phyloP scores from a whole-genome alignment of 1,284 basidiomycete genomes.

The Lentinula novae-zelandiae region DNA sequence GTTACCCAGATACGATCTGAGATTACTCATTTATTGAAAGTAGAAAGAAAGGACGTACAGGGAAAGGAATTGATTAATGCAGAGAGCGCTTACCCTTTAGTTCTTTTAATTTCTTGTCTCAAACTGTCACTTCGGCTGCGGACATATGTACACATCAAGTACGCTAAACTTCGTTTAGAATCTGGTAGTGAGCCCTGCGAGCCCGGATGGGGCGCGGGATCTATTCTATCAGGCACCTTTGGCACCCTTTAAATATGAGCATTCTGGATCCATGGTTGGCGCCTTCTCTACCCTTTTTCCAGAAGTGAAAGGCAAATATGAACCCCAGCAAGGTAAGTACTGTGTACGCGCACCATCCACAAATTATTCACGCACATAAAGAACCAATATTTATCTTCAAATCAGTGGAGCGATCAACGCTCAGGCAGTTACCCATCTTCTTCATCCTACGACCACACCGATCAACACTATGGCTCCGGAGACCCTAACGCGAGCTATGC shows the following conservation, averaged over 20 bases:
- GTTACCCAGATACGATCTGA: constrained; percentile 9
- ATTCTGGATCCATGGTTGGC: background rate
- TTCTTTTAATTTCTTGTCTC: background rate
- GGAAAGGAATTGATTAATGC: constrained; percentile 1
- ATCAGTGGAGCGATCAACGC: constrained; percentile 12
- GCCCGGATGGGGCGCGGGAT: constrained; percentile 13
- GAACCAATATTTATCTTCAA: constrained; percentile 11
- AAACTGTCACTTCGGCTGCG: constrained; percentile 14
- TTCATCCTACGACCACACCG: constrained; percentile 7
- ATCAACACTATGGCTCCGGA: constrained; percentile 8
- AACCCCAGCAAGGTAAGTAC: constrained; percentile 17
- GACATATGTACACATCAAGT: constrained; percentile 5
- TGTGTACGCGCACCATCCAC: background rate
- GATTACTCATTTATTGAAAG: constrained; percentile 1
- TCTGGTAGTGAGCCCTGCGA: constrained; percentile 3
- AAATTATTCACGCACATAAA: constrained; percentile 1
- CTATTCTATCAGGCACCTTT: constrained; percentile 13
- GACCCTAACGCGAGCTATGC: background rate
- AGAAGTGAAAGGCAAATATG: constrained; percentile 4
- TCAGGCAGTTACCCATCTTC: constrained; percentile 9
- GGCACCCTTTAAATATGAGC: constrained; percentile 14
- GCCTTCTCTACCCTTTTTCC: background rate
- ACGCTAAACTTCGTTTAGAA: constrained; percentile 13
- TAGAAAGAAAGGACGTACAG: background rate
- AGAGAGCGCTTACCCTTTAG: constrained; percentile 11